phyloP scores from a whole-genome alignment of 2,329 filamentous ascomycete species.

The Claviceps arundinis region DNA sequence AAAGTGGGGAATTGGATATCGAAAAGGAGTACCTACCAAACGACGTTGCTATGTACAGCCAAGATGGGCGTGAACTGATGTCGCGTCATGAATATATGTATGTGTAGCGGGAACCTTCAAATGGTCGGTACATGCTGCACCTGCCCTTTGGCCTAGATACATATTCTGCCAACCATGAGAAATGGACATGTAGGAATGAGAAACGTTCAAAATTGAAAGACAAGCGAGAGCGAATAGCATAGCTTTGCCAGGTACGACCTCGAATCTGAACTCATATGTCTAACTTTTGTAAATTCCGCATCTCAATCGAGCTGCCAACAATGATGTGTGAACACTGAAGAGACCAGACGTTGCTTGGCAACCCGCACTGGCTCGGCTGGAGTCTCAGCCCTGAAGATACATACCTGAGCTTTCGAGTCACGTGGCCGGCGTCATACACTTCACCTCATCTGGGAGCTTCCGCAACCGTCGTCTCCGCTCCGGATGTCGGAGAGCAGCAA shows the following conservation, averaged over 20 bases:
- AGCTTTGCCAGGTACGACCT: no score
- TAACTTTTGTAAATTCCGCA: no score
- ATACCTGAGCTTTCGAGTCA: neutral
- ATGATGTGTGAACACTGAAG: no score
- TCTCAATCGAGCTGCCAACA: no score
- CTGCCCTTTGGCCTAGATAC: neutral
- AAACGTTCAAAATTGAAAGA: no score
- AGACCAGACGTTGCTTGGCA: neutral
- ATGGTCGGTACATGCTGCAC: neutral
- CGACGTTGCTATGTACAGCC: neutral
- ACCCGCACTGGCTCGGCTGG: neutral
- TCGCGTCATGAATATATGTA: slow-evolving; percentile 1
- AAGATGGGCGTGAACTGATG: neutral
- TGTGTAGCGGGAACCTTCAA: neutral
- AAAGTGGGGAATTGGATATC: neutral
- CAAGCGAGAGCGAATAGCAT: no score
- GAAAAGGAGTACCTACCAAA: neutral
- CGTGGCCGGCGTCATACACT: slow-evolving; percentile 6
- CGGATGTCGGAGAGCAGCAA: neutral
- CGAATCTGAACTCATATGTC: no score
- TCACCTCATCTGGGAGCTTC: neutral
- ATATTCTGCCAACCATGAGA: no score
- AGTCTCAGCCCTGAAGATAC: neutral
- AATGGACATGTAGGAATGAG: no score
- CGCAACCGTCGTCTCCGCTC: neutral